Evolutionary conservation across 2,329 filamentous ascomycete genomes (phyloP).

Genomic region (Colletotrichum tabaci): DNA sequence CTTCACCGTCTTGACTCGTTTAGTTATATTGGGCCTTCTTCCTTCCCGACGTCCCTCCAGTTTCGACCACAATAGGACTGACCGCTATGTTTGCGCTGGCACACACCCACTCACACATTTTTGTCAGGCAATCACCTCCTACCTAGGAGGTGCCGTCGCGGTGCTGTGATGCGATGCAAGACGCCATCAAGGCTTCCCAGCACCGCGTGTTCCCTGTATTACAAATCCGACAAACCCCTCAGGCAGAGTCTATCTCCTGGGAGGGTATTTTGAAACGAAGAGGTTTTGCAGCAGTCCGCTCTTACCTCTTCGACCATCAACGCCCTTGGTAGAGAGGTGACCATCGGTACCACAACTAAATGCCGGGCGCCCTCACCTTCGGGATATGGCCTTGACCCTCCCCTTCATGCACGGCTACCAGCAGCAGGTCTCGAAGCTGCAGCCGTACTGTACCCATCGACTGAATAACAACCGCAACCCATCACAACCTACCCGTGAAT

Average conservation of each 20-base stretch:
- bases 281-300: neutral
- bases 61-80: neutral
- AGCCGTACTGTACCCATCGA: conserved; percentile 27
- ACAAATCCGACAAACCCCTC: neutral
- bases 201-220: conserved; percentile 6
- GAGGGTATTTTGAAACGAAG: neutral
- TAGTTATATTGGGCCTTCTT: neutral
- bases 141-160: neutral
- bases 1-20: conserved; percentile 22
- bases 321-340: conserved; percentile 2
- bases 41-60: neutral
- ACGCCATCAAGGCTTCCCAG: neutral
- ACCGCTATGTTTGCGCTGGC: conserved; percentile 5
- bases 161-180: conserved; percentile 8
- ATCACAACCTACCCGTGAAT: neutral
- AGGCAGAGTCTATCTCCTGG: neutral
- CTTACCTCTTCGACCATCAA: neutral
- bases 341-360: neutral
- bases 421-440: conserved; percentile 30
- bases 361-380: conserved; percentile 6
- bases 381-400: conserved; percentile 5
- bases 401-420: conserved; percentile 34
- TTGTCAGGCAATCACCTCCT: neutral
- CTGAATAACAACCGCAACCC: neutral
- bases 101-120: conserved; percentile 12